These are phyloP conservation scores for Carpinus fangiana DNA, from an alignment of 306 rosid genomes.

Conservation along the genomic window DNA sequence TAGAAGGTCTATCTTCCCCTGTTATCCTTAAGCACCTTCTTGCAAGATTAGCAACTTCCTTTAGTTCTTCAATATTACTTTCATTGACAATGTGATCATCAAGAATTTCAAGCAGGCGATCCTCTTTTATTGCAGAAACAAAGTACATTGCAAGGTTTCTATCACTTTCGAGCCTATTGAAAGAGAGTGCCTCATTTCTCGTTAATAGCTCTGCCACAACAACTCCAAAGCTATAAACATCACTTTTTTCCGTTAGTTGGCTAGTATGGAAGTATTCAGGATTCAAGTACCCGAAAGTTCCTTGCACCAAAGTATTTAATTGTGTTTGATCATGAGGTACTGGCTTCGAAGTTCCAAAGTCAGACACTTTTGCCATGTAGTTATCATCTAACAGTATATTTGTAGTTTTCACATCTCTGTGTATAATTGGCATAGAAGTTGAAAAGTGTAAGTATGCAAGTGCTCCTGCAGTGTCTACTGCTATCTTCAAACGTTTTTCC, in stretches of 20 bases:
- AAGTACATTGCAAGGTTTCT: too few species aligned
- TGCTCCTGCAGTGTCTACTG: slow-evolving; percentile 42
- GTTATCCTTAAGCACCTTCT: slow-evolving; percentile 32
- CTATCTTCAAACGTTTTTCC: slow-evolving; percentile 42
- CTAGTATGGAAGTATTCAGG: slow-evolving; percentile 48
- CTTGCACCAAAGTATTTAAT: slow-evolving; percentile 50
- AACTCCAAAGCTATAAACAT: slow-evolving; percentile 55
- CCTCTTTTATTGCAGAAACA: too few species aligned
- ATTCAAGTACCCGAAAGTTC: slow-evolving; percentile 54
- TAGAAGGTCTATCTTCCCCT: slow-evolving; percentile 57
- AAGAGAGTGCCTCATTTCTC: too few species aligned
- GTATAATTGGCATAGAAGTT: slow-evolving; percentile 45
- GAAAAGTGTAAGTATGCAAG: slow-evolving; percentile 49
- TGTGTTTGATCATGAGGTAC: slow-evolving; percentile 45
- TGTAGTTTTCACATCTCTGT: slow-evolving; percentile 57
- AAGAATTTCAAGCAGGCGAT: too few species aligned
- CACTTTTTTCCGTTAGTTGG: slow-evolving; percentile 54
- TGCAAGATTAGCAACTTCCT: slow-evolving; percentile 35
- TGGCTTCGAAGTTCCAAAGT: slow-evolving; percentile 52
- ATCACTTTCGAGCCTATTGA: too few species aligned
- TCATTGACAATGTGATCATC: too few species aligned
- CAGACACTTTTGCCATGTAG: slow-evolving; percentile 43
- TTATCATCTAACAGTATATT: slow-evolving; percentile 39
- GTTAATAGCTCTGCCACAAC: slow-evolving; percentile 47
- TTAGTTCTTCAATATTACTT: too few species aligned